Evolutionary conservation across 306 rosid genomes (phyloP), one percentile per base, ranked within the genome.

Genomic region (Quercus parvula): DNA sequence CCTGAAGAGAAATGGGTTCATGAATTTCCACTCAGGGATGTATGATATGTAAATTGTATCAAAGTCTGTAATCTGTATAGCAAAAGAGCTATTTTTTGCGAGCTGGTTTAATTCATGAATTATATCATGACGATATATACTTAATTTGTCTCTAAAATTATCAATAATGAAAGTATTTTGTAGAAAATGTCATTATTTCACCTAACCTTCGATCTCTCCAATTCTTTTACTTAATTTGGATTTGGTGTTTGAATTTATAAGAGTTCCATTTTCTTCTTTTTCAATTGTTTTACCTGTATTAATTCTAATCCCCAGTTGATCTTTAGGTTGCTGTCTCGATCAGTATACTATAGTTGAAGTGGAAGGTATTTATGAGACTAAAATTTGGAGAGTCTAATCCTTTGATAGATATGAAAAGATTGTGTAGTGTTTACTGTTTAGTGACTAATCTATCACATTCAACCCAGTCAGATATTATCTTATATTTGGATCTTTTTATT

Each of bases 31-130:
- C 44, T 76, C 17, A 17, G n/a, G 28, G 73, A 41, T 81, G 55
- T 20, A 73, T 18, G 24, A 44, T 66, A 31, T 71, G 46, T 41
- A 41, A 19, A 31, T 76, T 70, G 81, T 77, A 59, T 73, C 80
- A 49, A 62, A 61, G 14, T 77, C 61, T 87, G 89, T 84, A 86
- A 27, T 77, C 61, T 87, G 88, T 84, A 86, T 66, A 85, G 86
- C 66, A 25, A 64, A 72, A 77, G 76, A 84, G 76, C 56, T 71
- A 75, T 41, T 74, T 77, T 82, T 73, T 24, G 38, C 54, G 17
- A 49, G 71, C 66, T 77, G 78, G 67, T 35, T 25, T 5, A 31
- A 62, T 67, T 83, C 72, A 30, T 51, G 15, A 44, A 28, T 63
- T 63, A 27, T 63, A 63, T 63, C 33, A 12, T 8, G 46, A 41